phyloP scores from a whole-genome alignment of 371 early-diverging fungal genomes.

The Mucor piriformis region DNA sequence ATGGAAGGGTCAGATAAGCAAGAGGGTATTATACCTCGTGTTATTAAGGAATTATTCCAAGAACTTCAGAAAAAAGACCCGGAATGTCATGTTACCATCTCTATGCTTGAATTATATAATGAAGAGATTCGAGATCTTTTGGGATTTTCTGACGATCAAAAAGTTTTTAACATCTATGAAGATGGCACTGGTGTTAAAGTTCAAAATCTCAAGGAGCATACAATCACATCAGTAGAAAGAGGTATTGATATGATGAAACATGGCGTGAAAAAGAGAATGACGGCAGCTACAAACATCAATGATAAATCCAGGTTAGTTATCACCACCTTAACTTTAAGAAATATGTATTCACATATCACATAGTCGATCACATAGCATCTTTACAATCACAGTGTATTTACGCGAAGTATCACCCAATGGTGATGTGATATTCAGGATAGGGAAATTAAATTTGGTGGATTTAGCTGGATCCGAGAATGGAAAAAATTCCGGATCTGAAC shows the following conservation, averaged over 20 bases:
- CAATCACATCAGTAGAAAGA: slow-evolving; percentile 72
- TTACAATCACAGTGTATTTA: slow-evolving; percentile 86
- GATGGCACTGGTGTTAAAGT: slow-evolving; percentile 72
- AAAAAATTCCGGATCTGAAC: slow-evolving; percentile 88
- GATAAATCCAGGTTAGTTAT: slow-evolving; percentile 73
- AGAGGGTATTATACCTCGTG: slow-evolving; percentile 93
- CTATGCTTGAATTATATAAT: slow-evolving; percentile 97
- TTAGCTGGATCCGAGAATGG: slow-evolving; percentile 98
- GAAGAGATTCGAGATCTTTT: slow-evolving; percentile 96
- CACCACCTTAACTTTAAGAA: not conserved
- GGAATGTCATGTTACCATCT: slow-evolving; percentile 81
- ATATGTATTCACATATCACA: not conserved
- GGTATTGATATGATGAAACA: slow-evolving; percentile 76
- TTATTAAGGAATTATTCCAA: slow-evolving; percentile 82
- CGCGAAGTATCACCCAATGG: slow-evolving; percentile 79
- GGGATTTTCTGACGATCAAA: slow-evolving; percentile 42
- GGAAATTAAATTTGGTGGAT: slow-evolving; percentile 96
- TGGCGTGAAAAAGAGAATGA: slow-evolving; percentile 80
- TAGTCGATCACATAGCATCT: slow-evolving; percentile 94
- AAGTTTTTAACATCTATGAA: slow-evolving; percentile 65
- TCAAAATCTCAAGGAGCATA: slow-evolving; percentile 80
- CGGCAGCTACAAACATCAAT: slow-evolving; percentile 91
- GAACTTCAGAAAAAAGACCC: slow-evolving; percentile 57
- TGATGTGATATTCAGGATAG: slow-evolving; percentile 83
- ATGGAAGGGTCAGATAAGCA: slow-evolving; percentile 72